These are phyloP conservation scores for Canna indica DNA, from an alignment of 176 grass and related monocot genomes.

Conservation along the genomic window DNA sequence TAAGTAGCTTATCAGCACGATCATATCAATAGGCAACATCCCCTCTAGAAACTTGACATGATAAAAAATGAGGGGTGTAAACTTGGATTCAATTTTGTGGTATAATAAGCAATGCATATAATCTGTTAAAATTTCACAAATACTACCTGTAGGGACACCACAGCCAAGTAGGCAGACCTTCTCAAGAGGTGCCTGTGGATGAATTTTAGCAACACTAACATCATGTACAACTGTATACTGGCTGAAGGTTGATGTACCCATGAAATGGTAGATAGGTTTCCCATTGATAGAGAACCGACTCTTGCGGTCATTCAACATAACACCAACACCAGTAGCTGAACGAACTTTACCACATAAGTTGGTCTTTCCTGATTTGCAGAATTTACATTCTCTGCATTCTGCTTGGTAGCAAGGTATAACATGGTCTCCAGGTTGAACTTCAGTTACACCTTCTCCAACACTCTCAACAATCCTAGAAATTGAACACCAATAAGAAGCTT, in stretches of 20 bases:
- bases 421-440: conserved; percentile 86
- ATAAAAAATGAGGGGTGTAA: no score
- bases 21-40: no score
- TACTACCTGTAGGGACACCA: conserved; percentile 88
- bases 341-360: conserved; percentile 97
- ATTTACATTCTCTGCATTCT: conserved; percentile 85
- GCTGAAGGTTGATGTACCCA: conserved; percentile 98
- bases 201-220: conserved; percentile 93
- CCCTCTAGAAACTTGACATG: no score
- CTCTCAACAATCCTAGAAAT: conserved; percentile 71
- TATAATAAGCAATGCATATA: background rate
- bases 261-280: conserved; percentile 91
- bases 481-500: background rate
- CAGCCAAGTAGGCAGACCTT: conserved; percentile 94
- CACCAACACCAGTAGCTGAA: conserved; percentile 58
- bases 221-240: conserved; percentile 98
- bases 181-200: conserved; percentile 70
- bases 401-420: conserved; percentile 98
- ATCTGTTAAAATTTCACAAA: background rate
- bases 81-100: no score
- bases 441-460: conserved; percentile 90
- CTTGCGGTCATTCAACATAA: conserved; percentile 89
- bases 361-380: conserved; percentile 92
- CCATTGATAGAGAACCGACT: conserved; percentile 82
- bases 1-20: no score